Percentiles rank a stretch among this genome's conserved stretches.
phyloP scores from a whole-genome alignment of 306 rosid genomes.

The Prunus kanzakura region DNA sequence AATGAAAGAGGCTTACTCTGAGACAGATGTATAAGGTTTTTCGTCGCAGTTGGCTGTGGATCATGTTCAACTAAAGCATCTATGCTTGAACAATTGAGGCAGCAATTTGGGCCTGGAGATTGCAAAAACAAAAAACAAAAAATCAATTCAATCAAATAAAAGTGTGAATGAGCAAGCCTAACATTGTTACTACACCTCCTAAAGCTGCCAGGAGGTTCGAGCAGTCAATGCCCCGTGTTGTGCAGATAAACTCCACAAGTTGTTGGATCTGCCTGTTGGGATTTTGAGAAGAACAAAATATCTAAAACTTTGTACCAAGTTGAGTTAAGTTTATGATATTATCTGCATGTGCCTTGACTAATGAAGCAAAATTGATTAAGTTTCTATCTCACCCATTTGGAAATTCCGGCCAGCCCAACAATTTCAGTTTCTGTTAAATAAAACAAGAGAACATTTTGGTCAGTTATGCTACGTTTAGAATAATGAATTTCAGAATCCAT shows the following conservation, averaged over 20 bases:
- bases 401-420: conserved; percentile 46
- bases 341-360: background rate
- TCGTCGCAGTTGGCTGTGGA: conserved; percentile 65
- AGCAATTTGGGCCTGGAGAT: conserved; percentile 41
- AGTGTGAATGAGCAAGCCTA: background rate
- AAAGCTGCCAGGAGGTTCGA: background rate
- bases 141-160: background rate
- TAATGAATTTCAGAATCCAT: background rate
- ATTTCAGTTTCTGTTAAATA: conserved; percentile 38
- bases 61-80: conserved; percentile 36
- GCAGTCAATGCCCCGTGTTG: background rate
- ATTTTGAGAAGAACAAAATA: background rate
- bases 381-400: conserved; percentile 46
- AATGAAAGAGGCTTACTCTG: conserved; percentile 44
- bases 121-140: background rate
- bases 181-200: conserved; percentile 18
- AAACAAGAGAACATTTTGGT: background rate
- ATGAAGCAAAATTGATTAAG: background rate
- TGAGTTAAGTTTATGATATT: background rate
- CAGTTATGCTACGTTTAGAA: background rate
- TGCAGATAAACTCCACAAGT: background rate
- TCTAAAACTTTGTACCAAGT: background rate
- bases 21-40: conserved; percentile 62
- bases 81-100: conserved; percentile 41
- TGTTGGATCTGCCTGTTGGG: background rate